Conservation (phyloP, 2,329 filamentous ascomycete species). For the Kalaharituber pfeilii region DNA sequence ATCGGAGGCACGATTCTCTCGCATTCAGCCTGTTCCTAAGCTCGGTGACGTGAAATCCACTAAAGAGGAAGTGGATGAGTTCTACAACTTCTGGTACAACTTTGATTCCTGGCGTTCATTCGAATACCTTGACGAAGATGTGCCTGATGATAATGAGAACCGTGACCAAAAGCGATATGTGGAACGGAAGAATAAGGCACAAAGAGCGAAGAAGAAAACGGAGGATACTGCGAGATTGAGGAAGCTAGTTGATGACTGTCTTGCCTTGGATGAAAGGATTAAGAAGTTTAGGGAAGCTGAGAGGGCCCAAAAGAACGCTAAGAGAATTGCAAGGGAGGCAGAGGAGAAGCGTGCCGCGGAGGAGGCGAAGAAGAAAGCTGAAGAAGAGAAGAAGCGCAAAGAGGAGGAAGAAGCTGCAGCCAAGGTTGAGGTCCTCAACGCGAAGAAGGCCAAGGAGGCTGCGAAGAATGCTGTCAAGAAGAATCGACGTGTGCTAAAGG, state of each 20-base stretch:
- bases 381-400: slow-evolving; percentile 59
- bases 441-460: slow-evolving; percentile 95
- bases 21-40: slow-evolving; percentile 67
- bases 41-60: slow-evolving; percentile 71
- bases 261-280: slow-evolving; percentile 79
- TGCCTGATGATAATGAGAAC: slow-evolving; percentile 96
- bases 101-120: slow-evolving; percentile 97
- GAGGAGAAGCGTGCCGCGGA: slow-evolving; percentile 75
- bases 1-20: slow-evolving; percentile 82
- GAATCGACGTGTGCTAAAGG: slow-evolving; percentile 96
- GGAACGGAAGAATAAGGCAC: slow-evolving; percentile 95
- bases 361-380: slow-evolving; percentile 67
- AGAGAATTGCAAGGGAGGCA: slow-evolving; percentile 74
- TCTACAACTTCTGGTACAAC: slow-evolving; percentile 99
- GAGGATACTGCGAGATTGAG: slow-evolving; percentile 87
- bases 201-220: slow-evolving; percentile 97
- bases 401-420: slow-evolving; percentile 75
- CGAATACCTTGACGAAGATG: slow-evolving; percentile 97
- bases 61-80: slow-evolving; percentile 78
- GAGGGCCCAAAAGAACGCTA: slow-evolving; percentile 91
- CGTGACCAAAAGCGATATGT: slow-evolving; percentile 97
- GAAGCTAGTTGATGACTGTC: slow-evolving; percentile 71
- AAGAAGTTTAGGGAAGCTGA: slow-evolving; percentile 91
- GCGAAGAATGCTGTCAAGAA: slow-evolving; percentile 99
- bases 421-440: slow-evolving; percentile 64